These are phyloP conservation scores for Xylariaceae sp. DNA, from an alignment of 2,329 filamentous ascomycete species.

Conservation along the genomic window DNA sequence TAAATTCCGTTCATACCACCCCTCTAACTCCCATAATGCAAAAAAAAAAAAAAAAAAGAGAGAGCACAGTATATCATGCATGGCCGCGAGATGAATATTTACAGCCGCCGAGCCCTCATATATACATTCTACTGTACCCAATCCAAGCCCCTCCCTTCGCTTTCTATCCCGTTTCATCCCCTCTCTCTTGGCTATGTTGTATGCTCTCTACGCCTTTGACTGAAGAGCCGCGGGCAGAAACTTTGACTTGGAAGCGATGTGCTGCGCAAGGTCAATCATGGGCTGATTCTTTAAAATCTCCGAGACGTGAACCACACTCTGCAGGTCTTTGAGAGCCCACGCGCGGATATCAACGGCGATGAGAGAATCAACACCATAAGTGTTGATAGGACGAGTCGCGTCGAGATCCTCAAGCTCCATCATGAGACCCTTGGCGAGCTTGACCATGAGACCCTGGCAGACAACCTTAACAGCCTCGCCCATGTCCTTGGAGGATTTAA, in stretches of 20 bases:
- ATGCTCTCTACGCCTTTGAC: constrained; percentile 13
- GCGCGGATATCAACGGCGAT: constrained; percentile 28
- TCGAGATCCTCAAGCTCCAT: constrained; percentile 30
- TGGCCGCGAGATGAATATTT: no score
- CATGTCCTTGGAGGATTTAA: constrained; percentile 21
- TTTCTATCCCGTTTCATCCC: no score
- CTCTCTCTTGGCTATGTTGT: no score
- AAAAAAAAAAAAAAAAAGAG: no score
- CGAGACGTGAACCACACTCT: constrained; percentile 25
- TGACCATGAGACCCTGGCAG: constrained; percentile 26
- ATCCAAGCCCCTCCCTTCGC: no score
- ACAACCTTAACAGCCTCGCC: constrained; percentile 22
- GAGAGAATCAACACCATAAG: constrained; percentile 28
- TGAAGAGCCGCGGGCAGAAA: constrained; percentile 23
- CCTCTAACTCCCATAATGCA: no score
- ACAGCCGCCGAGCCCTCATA: no score
- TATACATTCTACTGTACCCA: no score
- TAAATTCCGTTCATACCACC: no score
- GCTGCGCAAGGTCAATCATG: constrained; percentile 24
- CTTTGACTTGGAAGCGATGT: constrained; percentile 27
- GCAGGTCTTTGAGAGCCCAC: constrained; percentile 27
- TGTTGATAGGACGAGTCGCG: constrained; percentile 25
- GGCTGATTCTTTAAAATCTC: constrained; percentile 26
- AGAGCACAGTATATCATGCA: no score
- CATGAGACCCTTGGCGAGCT: constrained; percentile 29